These are phyloP conservation scores for Funneliformis caledonium DNA, from an alignment of 371 early-diverging fungal species.

Conservation along the genomic window DNA sequence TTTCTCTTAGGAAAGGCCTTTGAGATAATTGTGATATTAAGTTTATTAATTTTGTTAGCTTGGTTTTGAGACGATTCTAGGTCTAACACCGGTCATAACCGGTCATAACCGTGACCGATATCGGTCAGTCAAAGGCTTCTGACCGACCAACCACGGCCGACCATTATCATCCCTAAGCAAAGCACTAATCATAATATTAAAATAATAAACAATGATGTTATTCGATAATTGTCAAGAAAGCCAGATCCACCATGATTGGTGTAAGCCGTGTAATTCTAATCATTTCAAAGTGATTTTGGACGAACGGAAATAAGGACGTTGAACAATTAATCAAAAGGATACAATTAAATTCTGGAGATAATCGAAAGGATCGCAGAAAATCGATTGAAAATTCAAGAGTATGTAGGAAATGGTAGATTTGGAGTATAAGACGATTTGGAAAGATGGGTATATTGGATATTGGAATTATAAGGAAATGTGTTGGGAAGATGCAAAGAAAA, in stretches of 20 bases:
- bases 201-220: too few species aligned
- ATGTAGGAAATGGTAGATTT: conserved; percentile 21
- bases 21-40: too few species aligned
- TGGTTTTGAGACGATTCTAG: too few species aligned
- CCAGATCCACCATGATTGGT: not conserved
- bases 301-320: not conserved
- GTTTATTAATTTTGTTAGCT: too few species aligned
- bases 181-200: too few species aligned
- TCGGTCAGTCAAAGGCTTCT: too few species aligned
- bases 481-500: conserved; percentile 1
- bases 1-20: too few species aligned
- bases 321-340: conserved; percentile 16
- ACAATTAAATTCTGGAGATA: conserved; percentile 3
- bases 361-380: conserved; percentile 26
- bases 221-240: not conserved
- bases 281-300: conserved; percentile 11
- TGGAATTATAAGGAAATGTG: not conserved
- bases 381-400: not conserved
- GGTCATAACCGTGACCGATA: too few species aligned
- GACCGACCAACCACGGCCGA: too few species aligned
- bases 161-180: too few species aligned
- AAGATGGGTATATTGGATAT: conserved; percentile 5
- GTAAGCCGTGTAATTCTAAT: not conserved
- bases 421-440: conserved; percentile 19
- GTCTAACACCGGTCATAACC: too few species aligned